Conservation (phyloP, 305 asterid genomes). For the Withania somnifera region DNA sequence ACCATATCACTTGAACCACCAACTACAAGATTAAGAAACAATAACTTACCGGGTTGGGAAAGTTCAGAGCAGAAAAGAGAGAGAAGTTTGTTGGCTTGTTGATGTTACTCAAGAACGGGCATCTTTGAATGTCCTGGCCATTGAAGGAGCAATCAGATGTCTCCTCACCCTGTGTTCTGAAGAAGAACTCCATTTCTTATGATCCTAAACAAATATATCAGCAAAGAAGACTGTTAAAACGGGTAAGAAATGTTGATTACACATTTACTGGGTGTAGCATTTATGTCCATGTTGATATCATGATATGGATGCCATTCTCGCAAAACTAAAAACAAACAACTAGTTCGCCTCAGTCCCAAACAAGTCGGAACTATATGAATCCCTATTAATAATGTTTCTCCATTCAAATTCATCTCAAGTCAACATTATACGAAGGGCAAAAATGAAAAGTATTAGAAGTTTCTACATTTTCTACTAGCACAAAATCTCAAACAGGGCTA, state of each 20-base stretch:
- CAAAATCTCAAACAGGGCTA: not conserved
- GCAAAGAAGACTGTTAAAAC: slow-evolving; percentile 8
- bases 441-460: not conserved
- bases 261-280: not conserved
- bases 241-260: not conserved
- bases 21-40: not conserved
- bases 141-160: slow-evolving; percentile 37
- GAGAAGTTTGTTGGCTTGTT: slow-evolving; percentile 61
- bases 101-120: slow-evolving; percentile 82
- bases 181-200: slow-evolving; percentile 44
- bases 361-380: not conserved
- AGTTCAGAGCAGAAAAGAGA: slow-evolving; percentile 39
- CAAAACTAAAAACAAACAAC: not conserved
- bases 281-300: not conserved
- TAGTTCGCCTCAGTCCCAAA: not conserved
- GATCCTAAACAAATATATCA: slow-evolving; percentile 24
- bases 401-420: not conserved
- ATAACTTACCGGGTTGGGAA: slow-evolving; percentile 51
- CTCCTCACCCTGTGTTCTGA: slow-evolving; percentile 36
- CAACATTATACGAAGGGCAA: not conserved
- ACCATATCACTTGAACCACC: not conserved
- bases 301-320: not conserved
- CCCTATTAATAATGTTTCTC: not conserved
- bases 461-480: not conserved
- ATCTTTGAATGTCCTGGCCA: slow-evolving; percentile 43